Conservation (phyloP, 1,139 yeast genomes). For the Scheffersomyces quercinus region DNA sequence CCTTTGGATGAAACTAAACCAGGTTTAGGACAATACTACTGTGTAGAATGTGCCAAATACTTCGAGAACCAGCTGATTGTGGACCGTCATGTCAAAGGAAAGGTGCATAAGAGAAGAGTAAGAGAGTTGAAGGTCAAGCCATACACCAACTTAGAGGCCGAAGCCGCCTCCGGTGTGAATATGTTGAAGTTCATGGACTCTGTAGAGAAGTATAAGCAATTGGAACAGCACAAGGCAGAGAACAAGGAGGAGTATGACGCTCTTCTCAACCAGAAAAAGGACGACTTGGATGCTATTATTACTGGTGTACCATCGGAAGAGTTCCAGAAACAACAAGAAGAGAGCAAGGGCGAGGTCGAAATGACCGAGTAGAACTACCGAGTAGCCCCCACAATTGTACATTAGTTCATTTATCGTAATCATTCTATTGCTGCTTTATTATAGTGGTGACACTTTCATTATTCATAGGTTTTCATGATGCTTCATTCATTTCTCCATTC, state of each 20-base stretch:
- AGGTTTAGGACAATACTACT: constrained; percentile 92
- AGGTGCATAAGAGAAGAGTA: constrained; percentile 83
- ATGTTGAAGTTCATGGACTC: constrained; percentile 63
- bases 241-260: constrained; percentile 39
- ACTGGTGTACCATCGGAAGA: constrained; percentile 34
- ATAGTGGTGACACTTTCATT: no score
- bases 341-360: constrained; percentile 12
- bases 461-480: no score
- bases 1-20: constrained; percentile 87
- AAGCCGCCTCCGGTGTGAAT: constrained; percentile 85
- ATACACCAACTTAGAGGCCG: constrained; percentile 83
- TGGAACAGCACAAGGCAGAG: constrained; percentile 40
- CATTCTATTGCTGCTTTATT: no score
- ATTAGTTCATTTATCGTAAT: no score
- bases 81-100: constrained; percentile 69
- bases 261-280: constrained; percentile 39
- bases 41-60: constrained; percentile 92
- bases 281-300: constrained; percentile 41
- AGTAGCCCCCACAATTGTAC: no score
- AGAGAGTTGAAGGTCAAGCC: constrained; percentile 76
- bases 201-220: constrained; percentile 55
- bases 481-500: no score
- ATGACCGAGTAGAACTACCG: constrained; percentile 19
- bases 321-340: constrained; percentile 10
- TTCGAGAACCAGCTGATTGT: constrained; percentile 78